Conservation (phyloP, 345 rosid species). For the Gossypium anomalum region DNA sequence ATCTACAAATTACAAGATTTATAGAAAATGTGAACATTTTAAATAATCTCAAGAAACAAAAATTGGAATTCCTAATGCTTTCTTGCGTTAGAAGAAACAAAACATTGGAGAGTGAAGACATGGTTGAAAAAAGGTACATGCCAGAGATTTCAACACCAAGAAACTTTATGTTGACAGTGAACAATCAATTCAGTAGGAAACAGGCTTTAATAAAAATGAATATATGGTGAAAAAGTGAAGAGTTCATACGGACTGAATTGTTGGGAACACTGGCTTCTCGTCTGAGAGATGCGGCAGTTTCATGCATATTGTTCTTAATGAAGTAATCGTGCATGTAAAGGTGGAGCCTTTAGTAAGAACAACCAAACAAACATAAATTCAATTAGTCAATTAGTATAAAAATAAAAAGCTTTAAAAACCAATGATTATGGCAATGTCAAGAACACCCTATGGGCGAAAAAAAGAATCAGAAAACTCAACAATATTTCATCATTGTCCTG, state of each 20-base stretch:
- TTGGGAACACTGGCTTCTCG: no score
- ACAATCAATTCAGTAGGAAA: no score
- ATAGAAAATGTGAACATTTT: not conserved
- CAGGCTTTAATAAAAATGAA: no score
- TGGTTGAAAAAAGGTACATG: not conserved
- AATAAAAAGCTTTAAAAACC: no score
- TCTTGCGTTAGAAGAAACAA: not conserved
- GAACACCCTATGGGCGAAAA: no score
- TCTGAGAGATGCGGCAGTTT: constrained; percentile 18
- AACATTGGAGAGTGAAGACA: not conserved
- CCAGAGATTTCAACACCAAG: no score
- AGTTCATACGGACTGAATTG: no score
- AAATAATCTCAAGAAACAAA: not conserved
- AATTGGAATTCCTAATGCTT: not conserved
- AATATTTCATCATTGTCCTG: not conserved
- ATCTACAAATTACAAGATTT: not conserved
- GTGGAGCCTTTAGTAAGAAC: constrained; percentile 21
- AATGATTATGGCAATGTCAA: no score
- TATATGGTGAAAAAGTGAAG: not conserved
- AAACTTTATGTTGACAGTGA: not conserved
- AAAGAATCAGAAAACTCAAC: no score
- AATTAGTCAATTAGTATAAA: no score
- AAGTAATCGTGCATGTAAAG: constrained; percentile 36
- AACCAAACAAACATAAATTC: no score
- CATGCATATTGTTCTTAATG: constrained; percentile 24